Evolutionary conservation across 805 yeast species (phyloP).

Genomic region (Starmerella scarabaei): DNA sequence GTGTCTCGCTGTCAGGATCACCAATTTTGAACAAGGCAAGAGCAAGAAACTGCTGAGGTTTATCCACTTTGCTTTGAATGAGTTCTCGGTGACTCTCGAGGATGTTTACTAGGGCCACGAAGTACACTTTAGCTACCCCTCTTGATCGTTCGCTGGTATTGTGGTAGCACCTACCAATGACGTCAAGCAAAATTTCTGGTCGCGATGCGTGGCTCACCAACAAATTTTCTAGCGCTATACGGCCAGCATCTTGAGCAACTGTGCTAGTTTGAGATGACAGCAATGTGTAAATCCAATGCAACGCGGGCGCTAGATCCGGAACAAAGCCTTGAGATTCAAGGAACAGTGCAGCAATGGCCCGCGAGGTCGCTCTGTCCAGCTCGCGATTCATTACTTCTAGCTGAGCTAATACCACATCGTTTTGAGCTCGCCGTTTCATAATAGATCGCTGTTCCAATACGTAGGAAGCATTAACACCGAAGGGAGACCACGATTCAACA

Average conservation of each 20-base stretch:
- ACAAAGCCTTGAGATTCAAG: constrained; percentile 34
- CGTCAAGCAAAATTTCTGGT: constrained; percentile 40
- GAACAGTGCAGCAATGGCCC: constrained; percentile 74
- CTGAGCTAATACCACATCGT: constrained; percentile 19
- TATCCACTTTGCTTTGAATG: constrained; percentile 27
- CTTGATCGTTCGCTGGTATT: constrained; percentile 32
- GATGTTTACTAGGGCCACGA: constrained; percentile 55
- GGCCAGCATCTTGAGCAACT: constrained; percentile 46
- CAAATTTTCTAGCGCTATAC: constrained; percentile 56
- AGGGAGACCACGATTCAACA: constrained; percentile 90
- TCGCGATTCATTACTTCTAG: constrained; percentile 66
- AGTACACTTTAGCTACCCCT: constrained; percentile 51
- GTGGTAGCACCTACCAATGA: constrained; percentile 57
- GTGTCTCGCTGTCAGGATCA: constrained; percentile 50
- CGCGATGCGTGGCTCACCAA: constrained; percentile 47
- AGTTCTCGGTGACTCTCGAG: constrained; percentile 37
- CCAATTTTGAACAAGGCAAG: constrained; percentile 71
- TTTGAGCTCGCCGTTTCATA: constrained; percentile 30
- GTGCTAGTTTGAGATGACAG: constrained; percentile 44
- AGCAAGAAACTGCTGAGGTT: constrained; percentile 49
- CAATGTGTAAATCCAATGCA: constrained; percentile 72
- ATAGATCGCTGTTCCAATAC: constrained; percentile 59
- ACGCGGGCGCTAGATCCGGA: constrained; percentile 41
- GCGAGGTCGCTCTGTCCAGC: constrained; percentile 56
- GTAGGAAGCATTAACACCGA: constrained; percentile 50